phyloP scores from a whole-genome alignment of 1,284 basidiomycete genomes.

The Austroboletus niveus region DNA sequence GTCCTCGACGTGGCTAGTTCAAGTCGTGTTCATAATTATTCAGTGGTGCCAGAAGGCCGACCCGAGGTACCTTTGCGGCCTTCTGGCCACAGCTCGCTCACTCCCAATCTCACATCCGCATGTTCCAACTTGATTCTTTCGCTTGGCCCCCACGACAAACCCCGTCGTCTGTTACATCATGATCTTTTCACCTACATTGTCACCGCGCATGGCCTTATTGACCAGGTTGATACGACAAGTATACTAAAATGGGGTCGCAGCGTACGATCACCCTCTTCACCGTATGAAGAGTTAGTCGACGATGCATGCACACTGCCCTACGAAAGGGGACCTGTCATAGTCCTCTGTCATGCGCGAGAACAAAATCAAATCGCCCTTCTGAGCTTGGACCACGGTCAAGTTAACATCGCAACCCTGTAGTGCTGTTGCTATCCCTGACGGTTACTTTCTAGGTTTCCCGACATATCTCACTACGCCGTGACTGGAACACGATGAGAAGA shows the following conservation, averaged over 20 bases:
- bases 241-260: constrained; percentile 12
- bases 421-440: constrained; percentile 7
- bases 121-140: constrained; percentile 22
- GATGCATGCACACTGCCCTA: constrained; percentile 42
- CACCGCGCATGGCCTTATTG: constrained; percentile 40
- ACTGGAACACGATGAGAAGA: constrained; percentile 33
- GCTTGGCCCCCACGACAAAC: constrained; percentile 37
- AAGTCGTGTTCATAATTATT: not conserved
- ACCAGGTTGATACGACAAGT: constrained; percentile 26
- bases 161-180: constrained; percentile 38
- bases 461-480: constrained; percentile 26
- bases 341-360: constrained; percentile 42
- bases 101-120: constrained; percentile 5
- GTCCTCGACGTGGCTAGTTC: not conserved
- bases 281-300: constrained; percentile 34
- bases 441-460: constrained; percentile 8
- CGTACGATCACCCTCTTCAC: constrained; percentile 20
- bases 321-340: constrained; percentile 25
- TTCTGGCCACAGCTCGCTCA: constrained; percentile 3
- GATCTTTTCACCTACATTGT: constrained; percentile 22
- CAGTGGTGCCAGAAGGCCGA: not conserved
- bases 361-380: constrained; percentile 35
- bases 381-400: constrained; percentile 19
- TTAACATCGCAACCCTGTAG: constrained; percentile 12
- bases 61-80: not conserved